phyloP scores from a whole-genome alignment of 176 grass and related monocot genomes.

The Calamus simplicifolius region DNA sequence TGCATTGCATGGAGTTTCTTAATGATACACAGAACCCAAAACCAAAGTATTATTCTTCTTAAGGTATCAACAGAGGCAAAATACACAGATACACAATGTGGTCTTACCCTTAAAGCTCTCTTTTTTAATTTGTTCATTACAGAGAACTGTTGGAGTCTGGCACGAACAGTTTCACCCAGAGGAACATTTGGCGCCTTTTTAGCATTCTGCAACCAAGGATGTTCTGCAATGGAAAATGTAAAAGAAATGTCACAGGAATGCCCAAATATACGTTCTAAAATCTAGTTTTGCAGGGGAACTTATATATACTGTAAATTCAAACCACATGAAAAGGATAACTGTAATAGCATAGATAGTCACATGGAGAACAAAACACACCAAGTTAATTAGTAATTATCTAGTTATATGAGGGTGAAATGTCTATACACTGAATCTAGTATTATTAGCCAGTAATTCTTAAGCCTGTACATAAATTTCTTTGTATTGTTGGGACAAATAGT shows the following conservation, averaged over 20 bases:
- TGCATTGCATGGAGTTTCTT: too few relatives aligned
- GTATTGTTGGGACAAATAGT: too few relatives aligned
- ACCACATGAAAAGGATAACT: not conserved
- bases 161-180: constrained; percentile 14
- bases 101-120: constrained; percentile 17
- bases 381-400: too few relatives aligned
- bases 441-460: too few relatives aligned
- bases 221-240: constrained; percentile 4
- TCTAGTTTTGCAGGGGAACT: not conserved
- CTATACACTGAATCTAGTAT: too few relatives aligned
- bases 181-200: constrained; percentile 10
- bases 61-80: not conserved
- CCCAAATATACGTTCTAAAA: not conserved
- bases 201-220: constrained; percentile 14
- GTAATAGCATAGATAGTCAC: too few relatives aligned
- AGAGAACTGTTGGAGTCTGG: constrained; percentile 15
- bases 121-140: constrained; percentile 24
- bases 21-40: not conserved
- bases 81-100: not conserved
- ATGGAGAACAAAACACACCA: too few relatives aligned
- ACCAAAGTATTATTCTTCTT: not conserved
- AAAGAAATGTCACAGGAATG: not conserved
- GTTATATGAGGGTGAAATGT: too few relatives aligned
- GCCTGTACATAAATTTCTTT: too few relatives aligned
- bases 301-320: not conserved